Evolutionary conservation across 805 yeast genomes (phyloP).

Genomic region (Grigorovia jiainica): DNA sequence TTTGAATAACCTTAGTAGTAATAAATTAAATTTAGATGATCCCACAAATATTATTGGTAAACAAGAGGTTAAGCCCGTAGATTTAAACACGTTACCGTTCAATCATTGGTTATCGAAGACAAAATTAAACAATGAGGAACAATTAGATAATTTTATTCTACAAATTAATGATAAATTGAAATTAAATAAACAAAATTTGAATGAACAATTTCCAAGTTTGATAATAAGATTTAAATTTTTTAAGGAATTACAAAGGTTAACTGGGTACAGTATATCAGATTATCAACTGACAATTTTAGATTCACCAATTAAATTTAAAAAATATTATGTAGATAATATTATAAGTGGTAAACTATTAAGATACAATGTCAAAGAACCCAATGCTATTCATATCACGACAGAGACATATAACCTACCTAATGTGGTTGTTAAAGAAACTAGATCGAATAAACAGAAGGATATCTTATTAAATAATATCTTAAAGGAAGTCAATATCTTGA

Average conservation of each 20-base stretch:
- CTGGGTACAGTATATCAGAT: slow-evolving; percentile 34
- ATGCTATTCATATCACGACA: slow-evolving; percentile 54
- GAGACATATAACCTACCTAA: slow-evolving; percentile 51
- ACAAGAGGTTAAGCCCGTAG: slow-evolving; percentile 5
- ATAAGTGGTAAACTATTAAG: slow-evolving; percentile 27
- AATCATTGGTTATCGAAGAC: slow-evolving; percentile 28
- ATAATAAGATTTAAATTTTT: slow-evolving; percentile 30
- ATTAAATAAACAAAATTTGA: slow-evolving; percentile 2
- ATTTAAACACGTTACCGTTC: slow-evolving; percentile 20
- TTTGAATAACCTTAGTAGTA: too few species aligned
- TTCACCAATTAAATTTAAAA: slow-evolving; percentile 22
- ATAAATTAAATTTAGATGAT: slow-evolving; percentile 16
- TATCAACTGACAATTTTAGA: slow-evolving; percentile 26
- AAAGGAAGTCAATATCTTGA: slow-evolving; percentile 34
- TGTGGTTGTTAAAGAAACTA: slow-evolving; percentile 29
- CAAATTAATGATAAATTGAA: slow-evolving; percentile 11
- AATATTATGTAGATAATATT: slow-evolving; percentile 21
- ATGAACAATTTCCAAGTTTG: slow-evolving; percentile 20
- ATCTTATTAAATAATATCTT: slow-evolving; percentile 39
- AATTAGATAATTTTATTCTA: slow-evolving; percentile 19
- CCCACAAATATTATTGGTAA: slow-evolving; percentile 25
- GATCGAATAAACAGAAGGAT: slow-evolving; percentile 37
- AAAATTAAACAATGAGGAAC: slow-evolving; percentile 19
- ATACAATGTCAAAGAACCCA: slow-evolving; percentile 60
- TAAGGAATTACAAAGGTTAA: slow-evolving; percentile 26